Conservation (phyloP, 371 early-diverging fungal genomes). For the Syncephalastrum racemosum region DNA sequence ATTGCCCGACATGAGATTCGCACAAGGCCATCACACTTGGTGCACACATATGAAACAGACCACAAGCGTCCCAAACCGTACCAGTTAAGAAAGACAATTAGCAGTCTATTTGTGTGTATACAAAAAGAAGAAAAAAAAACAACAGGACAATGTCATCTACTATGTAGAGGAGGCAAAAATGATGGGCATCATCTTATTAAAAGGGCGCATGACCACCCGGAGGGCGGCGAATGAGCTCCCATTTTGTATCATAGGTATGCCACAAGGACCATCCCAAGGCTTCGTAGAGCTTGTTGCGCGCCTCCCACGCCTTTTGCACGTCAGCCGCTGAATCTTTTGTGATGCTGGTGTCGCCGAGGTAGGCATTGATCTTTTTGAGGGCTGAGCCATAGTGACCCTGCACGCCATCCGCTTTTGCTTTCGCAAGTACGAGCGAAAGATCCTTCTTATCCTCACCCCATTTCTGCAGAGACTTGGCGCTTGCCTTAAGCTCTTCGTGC, state of each 20-base stretch:
- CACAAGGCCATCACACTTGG: no score
- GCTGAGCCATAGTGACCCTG: constrained; percentile 63
- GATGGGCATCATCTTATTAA: constrained; percentile 21
- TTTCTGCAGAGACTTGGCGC: constrained; percentile 43
- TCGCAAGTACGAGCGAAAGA: constrained; percentile 49
- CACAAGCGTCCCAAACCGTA: neutral
- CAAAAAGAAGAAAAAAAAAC: neutral
- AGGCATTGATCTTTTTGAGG: constrained; percentile 65
- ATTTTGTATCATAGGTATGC: constrained; percentile 54
- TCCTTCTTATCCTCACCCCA: constrained; percentile 50
- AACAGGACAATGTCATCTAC: neutral
- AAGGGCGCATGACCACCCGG: constrained; percentile 58
- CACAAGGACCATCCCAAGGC: constrained; percentile 57
- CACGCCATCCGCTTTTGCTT: constrained; percentile 53
- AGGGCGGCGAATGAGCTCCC: constrained; percentile 46
- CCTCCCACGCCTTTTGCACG: constrained; percentile 36
- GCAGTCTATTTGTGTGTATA: no score
- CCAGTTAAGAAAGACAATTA: neutral
- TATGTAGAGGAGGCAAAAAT: neutral
- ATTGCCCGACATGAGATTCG: no score
- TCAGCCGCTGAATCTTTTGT: constrained; percentile 39
- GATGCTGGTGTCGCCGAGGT: constrained; percentile 52
- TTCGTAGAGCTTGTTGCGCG: constrained; percentile 43
- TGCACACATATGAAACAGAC: no score
- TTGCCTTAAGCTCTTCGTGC: constrained; percentile 32